Evolutionary conservation across 768 basidiomycete species (phyloP).

Genomic region (Pisolithus microcarpus): DNA sequence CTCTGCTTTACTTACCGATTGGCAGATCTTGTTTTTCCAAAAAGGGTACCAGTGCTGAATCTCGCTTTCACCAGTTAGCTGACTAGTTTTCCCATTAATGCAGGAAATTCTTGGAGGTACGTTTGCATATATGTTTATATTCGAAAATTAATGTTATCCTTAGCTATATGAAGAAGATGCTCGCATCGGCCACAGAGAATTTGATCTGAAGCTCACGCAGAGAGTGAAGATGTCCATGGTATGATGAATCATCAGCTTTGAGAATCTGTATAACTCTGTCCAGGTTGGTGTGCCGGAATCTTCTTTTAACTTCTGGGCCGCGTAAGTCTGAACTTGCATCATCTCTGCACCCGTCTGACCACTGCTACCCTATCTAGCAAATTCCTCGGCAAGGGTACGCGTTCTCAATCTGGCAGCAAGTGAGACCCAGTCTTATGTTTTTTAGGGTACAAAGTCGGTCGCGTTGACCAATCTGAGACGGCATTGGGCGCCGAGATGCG

Average conservation of each 20-base stretch:
- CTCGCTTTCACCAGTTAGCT: not conserved
- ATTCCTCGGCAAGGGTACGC: constrained; percentile 69
- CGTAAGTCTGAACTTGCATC: constrained; percentile 40
- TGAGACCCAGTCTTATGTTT: not conserved
- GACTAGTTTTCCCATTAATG: constrained; percentile 11
- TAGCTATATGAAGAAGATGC: constrained; percentile 95
- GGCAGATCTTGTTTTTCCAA: constrained; percentile 88
- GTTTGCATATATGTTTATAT: not conserved
- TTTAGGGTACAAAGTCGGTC: constrained; percentile 86
- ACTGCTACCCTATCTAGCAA: constrained; percentile 39
- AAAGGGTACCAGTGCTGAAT: constrained; percentile 60
- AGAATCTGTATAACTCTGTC: not conserved
- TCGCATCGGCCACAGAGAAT: constrained; percentile 84
- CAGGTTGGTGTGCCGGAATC: constrained; percentile 94
- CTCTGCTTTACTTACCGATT: constrained; percentile 10
- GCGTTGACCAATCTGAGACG: constrained; percentile 95
- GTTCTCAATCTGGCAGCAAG: not conserved
- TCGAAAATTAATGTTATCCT: not conserved
- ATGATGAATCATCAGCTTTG: constrained; percentile 6
- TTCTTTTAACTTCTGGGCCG: constrained; percentile 89
- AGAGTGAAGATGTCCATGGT: constrained; percentile 99
- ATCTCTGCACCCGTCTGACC: not conserved
- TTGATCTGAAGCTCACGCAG: constrained; percentile 86
- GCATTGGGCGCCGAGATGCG: constrained; percentile 97
- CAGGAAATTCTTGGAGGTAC: constrained; percentile 77